phyloP scores from a whole-genome alignment of 148 eudicot genomes.

The Polygonum maritimum region DNA sequence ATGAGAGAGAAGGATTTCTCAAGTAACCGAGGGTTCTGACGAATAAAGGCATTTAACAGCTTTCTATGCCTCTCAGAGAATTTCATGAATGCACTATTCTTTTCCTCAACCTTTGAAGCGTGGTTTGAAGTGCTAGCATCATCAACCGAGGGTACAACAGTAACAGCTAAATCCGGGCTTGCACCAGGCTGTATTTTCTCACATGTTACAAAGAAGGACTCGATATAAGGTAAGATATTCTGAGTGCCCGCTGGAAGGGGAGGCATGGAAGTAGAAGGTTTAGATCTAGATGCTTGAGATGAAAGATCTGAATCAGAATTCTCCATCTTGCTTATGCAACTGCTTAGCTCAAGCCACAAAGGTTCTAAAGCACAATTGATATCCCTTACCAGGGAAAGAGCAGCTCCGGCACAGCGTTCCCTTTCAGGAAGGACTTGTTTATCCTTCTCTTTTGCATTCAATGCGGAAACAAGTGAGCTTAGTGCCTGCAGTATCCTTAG shows the following conservation, averaged over 20 bases:
- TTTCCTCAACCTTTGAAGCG: conserved; percentile 55
- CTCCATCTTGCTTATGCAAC: conserved; percentile 80
- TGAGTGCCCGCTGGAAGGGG: conserved; percentile 96
- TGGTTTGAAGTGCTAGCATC: conserved; percentile 47
- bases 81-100: conserved; percentile 70
- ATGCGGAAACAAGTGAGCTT: conserved; percentile 69
- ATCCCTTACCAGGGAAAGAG: conserved; percentile 47
- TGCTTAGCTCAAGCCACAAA: conserved; percentile 89
- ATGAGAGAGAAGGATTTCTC: conserved; percentile 93
- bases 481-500: conserved; percentile 84
- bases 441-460: conserved; percentile 46
- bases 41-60: conserved; percentile 80
- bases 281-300: conserved; percentile 30
- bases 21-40: conserved; percentile 93
- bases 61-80: conserved; percentile 91
- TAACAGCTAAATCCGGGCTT: conserved; percentile 42
- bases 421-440: conserved; percentile 26
- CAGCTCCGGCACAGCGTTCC: conserved; percentile 43
- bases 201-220: conserved; percentile 94
- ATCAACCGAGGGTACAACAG: conserved; percentile 57
- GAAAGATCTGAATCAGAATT: conserved; percentile 46
- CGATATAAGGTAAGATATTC: conserved; percentile 86
- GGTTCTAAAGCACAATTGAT: conserved; percentile 73
- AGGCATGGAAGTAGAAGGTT: conserved; percentile 60
- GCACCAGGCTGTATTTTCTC: conserved; percentile 75